Evolutionary conservation across 1,284 basidiomycete species (phyloP).

Genomic region (Malassezia sp.): DNA sequence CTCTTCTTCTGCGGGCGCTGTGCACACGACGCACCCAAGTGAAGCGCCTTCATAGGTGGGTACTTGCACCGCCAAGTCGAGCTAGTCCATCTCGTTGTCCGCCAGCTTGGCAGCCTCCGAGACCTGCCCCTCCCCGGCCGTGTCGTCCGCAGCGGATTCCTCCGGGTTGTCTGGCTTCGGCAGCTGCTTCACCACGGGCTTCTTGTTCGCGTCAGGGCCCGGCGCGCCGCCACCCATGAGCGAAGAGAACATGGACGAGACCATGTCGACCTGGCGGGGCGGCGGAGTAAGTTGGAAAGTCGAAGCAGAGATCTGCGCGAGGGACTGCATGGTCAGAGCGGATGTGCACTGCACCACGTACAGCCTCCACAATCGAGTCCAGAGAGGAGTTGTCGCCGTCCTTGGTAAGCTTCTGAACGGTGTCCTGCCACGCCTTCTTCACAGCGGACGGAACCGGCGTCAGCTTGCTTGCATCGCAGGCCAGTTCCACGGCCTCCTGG

Average conservation of each 20-base stretch:
- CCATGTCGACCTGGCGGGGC: conserved; percentile 8
- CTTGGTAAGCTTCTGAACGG: conserved; percentile 9
- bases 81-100: conserved; percentile 17
- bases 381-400: conserved; percentile 1
- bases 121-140: not conserved
- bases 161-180: conserved; percentile 2
- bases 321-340: conserved; percentile 2
- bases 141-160: not conserved
- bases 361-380: conserved; percentile 5
- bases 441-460: not conserved
- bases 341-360: conserved; percentile 3
- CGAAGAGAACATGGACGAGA: conserved; percentile 13
- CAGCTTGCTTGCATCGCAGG: conserved; percentile 17
- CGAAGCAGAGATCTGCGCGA: conserved; percentile 7
- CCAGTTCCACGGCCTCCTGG: conserved; percentile 36
- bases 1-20: too few relatives aligned
- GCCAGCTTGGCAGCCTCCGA: conserved; percentile 13
- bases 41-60: not conserved
- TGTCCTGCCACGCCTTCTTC: conserved; percentile 9
- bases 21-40: not conserved
- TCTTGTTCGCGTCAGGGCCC: not conserved
- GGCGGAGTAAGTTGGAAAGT: conserved; percentile 9
- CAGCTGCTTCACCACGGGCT: conserved; percentile 8
- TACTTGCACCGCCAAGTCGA: too few relatives aligned
- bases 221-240: conserved; percentile 5